These are phyloP conservation scores for Pseudonitzschia pungens DNA, from an alignment of 108 stramenopile genomes.

Conservation along the genomic window DNA sequence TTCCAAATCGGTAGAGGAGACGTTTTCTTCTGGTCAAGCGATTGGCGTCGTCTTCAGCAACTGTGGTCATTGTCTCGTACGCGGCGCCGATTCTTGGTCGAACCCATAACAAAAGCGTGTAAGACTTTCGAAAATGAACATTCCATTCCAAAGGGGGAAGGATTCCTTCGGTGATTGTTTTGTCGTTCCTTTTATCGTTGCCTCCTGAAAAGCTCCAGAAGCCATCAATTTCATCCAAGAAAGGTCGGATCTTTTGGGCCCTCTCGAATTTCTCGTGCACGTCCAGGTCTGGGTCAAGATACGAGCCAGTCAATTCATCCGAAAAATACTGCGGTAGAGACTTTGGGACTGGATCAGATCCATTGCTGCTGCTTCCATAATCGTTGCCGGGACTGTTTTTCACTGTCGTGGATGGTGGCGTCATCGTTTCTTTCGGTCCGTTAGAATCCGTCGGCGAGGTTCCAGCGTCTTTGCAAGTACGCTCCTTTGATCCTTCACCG, in stretches of 20 bases:
- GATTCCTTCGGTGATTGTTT: conserved; percentile 7
- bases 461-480: no score
- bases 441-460: no score
- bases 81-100: conserved; percentile 45
- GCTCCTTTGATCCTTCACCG: no score
- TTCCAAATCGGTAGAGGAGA: conserved; percentile 62
- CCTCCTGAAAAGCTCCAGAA: conserved; percentile 27
- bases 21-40: neutral
- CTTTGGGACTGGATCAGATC: neutral
- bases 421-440: no score
- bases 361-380: no score
- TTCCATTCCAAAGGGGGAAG: conserved; percentile 74
- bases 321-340: conserved; percentile 24
- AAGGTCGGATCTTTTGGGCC: conserved; percentile 17
- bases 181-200: neutral
- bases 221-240: conserved; percentile 33
- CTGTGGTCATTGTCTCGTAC: conserved; percentile 1
- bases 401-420: no score
- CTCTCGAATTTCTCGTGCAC: conserved; percentile 12
- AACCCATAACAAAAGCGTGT: conserved; percentile 78
- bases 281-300: conserved; percentile 16
- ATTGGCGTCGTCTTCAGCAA: conserved; percentile 24
- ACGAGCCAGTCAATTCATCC: neutral
- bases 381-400: no score
- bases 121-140: conserved; percentile 78